phyloP scores from a whole-genome alignment of 2,329 filamentous ascomycete species.

The Pseudogymnoascus sp. region DNA sequence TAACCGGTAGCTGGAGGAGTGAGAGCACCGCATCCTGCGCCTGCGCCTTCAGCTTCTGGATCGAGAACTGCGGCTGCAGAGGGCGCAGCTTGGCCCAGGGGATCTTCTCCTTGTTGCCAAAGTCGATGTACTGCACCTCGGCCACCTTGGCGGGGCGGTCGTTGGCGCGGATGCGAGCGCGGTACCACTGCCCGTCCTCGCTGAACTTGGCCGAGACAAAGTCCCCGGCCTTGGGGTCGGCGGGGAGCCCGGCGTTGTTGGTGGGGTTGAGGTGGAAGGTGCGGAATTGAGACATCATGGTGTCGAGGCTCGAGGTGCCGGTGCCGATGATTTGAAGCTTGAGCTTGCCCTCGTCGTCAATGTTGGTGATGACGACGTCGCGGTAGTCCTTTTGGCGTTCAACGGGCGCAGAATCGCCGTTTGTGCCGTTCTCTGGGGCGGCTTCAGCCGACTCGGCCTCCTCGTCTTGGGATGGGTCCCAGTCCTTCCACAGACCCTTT shows the following conservation, averaged over 20 bases:
- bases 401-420: constrained; percentile 42
- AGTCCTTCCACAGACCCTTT: constrained; percentile 88
- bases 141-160: constrained; percentile 82
- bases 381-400: constrained; percentile 78
- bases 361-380: constrained; percentile 84
- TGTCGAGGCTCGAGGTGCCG: constrained; percentile 75
- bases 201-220: constrained; percentile 87
- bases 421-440: constrained; percentile 40
- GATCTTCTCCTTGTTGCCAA: constrained; percentile 85
- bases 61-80: constrained; percentile 71
- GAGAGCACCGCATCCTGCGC: constrained; percentile 80
- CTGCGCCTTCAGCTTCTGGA: constrained; percentile 76
- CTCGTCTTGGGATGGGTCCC: constrained; percentile 79
- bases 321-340: constrained; percentile 88
- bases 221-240: constrained; percentile 82
- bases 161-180: constrained; percentile 81
- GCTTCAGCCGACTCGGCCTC: constrained; percentile 40
- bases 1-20: constrained; percentile 78
- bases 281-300: constrained; percentile 84
- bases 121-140: constrained; percentile 92
- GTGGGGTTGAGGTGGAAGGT: constrained; percentile 79
- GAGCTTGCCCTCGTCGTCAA: constrained; percentile 71
- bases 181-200: constrained; percentile 88
- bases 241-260: constrained; percentile 65
- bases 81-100: constrained; percentile 77